These are phyloP conservation scores for Annona cherimola DNA, from an alignment of 164 flowering plant species.

Conservation along the genomic window DNA sequence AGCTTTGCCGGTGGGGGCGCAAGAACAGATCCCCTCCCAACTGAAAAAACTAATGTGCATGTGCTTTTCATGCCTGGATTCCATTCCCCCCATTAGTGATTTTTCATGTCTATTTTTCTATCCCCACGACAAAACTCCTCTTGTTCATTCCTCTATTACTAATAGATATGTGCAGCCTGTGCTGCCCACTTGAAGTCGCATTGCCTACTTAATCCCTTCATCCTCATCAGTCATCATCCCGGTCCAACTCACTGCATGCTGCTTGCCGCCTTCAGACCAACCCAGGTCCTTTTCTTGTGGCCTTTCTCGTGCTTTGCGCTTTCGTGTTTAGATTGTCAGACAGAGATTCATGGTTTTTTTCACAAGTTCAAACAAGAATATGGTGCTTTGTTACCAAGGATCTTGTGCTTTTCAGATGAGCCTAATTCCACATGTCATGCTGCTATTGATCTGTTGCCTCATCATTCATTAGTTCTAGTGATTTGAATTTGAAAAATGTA, in stretches of 20 bases:
- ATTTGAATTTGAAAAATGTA: background rate
- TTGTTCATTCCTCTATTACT: background rate
- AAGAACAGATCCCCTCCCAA: constrained; percentile 5
- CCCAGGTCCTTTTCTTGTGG: background rate
- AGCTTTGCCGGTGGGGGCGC: background rate
- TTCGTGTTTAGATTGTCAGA: background rate
- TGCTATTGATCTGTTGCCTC: background rate
- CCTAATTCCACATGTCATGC: background rate
- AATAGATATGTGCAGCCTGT: background rate
- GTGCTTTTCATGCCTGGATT: constrained; percentile 14
- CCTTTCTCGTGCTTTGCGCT: background rate
- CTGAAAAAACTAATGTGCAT: background rate
- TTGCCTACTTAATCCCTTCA: background rate
- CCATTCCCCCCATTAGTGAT: constrained; percentile 6
- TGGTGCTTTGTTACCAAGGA: background rate
- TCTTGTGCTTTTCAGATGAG: background rate
- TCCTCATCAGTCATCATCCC: background rate
- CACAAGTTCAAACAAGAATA: background rate
- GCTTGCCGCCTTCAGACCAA: background rate
- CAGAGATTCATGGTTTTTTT: background rate
- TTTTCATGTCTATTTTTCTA: background rate
- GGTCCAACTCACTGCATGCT: background rate
- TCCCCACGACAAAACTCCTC: background rate
- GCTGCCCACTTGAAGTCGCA: background rate
- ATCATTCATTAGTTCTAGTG: background rate